Percentiles rank a stretch among this genome's conserved stretches.
Conservation (phyloP, 148 eudicot genomes). For the Vaccinium darrowii region DNA sequence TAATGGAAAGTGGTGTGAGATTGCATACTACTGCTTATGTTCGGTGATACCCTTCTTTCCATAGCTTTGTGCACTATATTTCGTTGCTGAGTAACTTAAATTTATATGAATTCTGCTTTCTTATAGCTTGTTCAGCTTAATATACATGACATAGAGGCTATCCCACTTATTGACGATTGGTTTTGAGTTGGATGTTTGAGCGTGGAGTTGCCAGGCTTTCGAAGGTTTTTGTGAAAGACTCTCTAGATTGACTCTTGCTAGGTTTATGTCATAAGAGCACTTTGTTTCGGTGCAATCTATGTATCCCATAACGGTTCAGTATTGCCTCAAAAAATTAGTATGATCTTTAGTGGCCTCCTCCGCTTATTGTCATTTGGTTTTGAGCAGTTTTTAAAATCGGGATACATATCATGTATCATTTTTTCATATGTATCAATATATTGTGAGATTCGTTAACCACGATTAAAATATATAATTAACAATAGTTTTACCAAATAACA, state of each 20-base stretch:
- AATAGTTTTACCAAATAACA: too few species aligned
- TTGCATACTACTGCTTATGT: constrained; percentile 88
- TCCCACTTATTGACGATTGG: background rate
- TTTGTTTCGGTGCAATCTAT: background rate
- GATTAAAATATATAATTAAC: too few species aligned
- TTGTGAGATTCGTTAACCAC: too few species aligned
- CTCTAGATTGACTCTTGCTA: background rate
- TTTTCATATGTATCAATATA: too few species aligned
- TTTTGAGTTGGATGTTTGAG: background rate
- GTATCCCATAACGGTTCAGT: background rate
- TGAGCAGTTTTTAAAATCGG: background rate
- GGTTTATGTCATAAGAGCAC: background rate
- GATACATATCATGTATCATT: too few species aligned
- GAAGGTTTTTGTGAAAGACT: background rate
- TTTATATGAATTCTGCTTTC: background rate
- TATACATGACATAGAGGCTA: background rate
- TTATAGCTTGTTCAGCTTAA: background rate
- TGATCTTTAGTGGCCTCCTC: background rate
- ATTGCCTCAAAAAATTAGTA: background rate
- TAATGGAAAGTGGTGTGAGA: constrained; percentile 96
- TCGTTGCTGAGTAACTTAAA: background rate
- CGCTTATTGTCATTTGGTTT: background rate
- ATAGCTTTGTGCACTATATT: background rate
- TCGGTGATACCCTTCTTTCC: constrained; percentile 41
- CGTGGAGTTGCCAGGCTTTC: background rate